Evolutionary conservation across 768 basidiomycete genomes (phyloP), one percentile per base, ranked within the genome.

Genomic region (Mycena crocata): DNA sequence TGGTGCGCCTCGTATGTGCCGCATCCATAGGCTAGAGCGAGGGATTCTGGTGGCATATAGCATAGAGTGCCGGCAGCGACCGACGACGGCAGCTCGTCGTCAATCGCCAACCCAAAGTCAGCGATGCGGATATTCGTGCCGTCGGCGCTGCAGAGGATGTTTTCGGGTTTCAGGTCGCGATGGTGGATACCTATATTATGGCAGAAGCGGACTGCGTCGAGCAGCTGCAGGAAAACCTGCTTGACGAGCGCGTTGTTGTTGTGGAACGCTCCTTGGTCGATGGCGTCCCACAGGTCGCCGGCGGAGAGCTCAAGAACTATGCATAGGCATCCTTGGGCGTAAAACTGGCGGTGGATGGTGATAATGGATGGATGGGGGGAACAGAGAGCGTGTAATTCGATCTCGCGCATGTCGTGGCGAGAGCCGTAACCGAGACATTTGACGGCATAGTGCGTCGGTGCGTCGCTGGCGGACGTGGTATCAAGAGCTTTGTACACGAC

Each of bases 171-270:
- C 10, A 62, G 45, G 39, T 67, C 66, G 10, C 66, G 55, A 40
- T 67, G 66, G 56, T 44, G 44, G 90, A 93, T 89, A 67, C 90
- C 90, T 78, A 90, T 89, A 62, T 86, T 86, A 67, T 93, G 92
- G 26, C 92, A 81, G 74, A 92, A 92, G 5, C 83, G 78, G 66
- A 87, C 81, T 6, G 84, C 80, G 64, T 84, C 83, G 67, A 86
- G 48, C 64, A 87, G 81, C 65, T 85, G 81, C 15, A 81, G 70
- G 74, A 85, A 86, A 48, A 84, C 80, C 17, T 71, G 58, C 34
- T 75, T 75, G 73, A 86, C 83, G 68, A 84, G 76, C 12, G 69
- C 71, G 73, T 84, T 81, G 59, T 83, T 73, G 30, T 81, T 79
- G 54, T 77, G 70, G 67, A 76, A 64, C 24, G 73, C 71, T 21